A percentile compares a stretch with the other conserved stretches of the same genome.
These are phyloP conservation scores for Pichia insulana DNA, from an alignment of 805 yeast species.

Conservation along the genomic window DNA sequence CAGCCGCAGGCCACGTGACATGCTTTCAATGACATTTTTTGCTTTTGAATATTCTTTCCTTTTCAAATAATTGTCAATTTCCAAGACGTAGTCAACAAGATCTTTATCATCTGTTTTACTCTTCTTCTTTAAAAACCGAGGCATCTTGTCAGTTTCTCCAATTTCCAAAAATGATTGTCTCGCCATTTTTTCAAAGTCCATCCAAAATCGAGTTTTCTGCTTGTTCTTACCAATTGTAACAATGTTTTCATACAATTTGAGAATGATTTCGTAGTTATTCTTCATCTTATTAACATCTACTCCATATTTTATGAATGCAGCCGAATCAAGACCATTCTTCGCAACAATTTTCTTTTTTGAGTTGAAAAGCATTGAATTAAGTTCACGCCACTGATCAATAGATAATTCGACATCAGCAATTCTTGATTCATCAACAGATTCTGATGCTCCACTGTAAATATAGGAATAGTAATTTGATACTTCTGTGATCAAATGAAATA, in stretches of 20 bases:
- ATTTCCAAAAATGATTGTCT: slow-evolving; percentile 18
- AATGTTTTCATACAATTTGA: slow-evolving; percentile 15
- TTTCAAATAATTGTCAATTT: slow-evolving; percentile 14
- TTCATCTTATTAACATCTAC: slow-evolving; percentile 7
- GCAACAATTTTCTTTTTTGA: slow-evolving; percentile 19
- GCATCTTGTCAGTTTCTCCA: slow-evolving; percentile 4
- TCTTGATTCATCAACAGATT: slow-evolving; percentile 22
- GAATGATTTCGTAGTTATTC: slow-evolving; percentile 23
- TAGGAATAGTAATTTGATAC: slow-evolving; percentile 36
- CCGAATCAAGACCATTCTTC: slow-evolving; percentile 14
- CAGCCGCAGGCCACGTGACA: slow-evolving; percentile 30
- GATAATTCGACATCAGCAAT: slow-evolving; percentile 31
- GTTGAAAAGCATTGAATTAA: slow-evolving; percentile 28
- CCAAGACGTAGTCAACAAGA: slow-evolving; percentile 9
- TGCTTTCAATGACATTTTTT: slow-evolving; percentile 27
- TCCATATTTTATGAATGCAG: slow-evolving; percentile 14
- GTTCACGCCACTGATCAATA: slow-evolving; percentile 34
- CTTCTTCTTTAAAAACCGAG: not conserved
- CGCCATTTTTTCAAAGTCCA: slow-evolving; percentile 17
- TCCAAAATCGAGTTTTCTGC: slow-evolving; percentile 16
- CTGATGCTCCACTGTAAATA: slow-evolving; percentile 28
- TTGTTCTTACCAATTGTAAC: slow-evolving; percentile 15
- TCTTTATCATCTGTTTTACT: slow-evolving; percentile 7
- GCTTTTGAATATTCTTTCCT: slow-evolving; percentile 31
- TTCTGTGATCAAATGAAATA: slow-evolving; percentile 33